Base-by-base conservation (phyloP, 768 basidiomycete genomes). In the Phanerochaete sordida region DNA sequence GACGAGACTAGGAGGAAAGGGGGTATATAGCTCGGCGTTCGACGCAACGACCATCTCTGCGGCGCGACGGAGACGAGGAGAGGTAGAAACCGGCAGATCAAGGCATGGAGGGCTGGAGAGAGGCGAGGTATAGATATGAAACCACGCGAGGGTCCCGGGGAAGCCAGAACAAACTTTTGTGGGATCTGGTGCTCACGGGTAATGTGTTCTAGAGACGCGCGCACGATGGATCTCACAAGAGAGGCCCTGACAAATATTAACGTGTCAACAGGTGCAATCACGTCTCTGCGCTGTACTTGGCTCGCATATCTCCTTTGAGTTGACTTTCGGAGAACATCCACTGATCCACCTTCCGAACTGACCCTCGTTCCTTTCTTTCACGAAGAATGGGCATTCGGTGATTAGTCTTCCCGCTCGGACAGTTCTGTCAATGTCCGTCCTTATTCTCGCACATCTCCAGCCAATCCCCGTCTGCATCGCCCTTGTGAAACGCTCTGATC, bases 31-130 rank as follows among this genome's bases (percentile, higher is more conserved):
- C 73, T 84, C 85, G 74, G 76, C 74, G 73, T 76, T 76, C 53
- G 77, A 61, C 68, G 79, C 81, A 68, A 77, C 78, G 72, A 86
- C 86, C 86, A 88, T 88, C 65, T 59, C 64, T 66, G 57, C 47
- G 60, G 60, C 54, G 57, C 53, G 27, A 65, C 60, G 55, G 61
- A 58, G 66, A 63, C 66, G 64, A 65, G 62, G 63, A 56, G 59
- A 64, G 48, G 65, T 59, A 58, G 64, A 63, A 47, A 63, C 65
- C 57, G 68, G 64, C 63, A 61, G 62, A 61, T 68, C 67, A 69
- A 61, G 66, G 66, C 68, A 69, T 66, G 64, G 68, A 67, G 62
- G 65, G 69, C 64, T 68, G 65, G 64, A 67, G 69, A 43, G 39
- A 69, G 65, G 63, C 55, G 59, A 57, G 61, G 65, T 61, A 64